A percentile compares a stretch with the other conserved stretches of the same genome.
phyloP scores from a whole-genome alignment of 805 yeast species.

The Teunomyces pallodes region DNA sequence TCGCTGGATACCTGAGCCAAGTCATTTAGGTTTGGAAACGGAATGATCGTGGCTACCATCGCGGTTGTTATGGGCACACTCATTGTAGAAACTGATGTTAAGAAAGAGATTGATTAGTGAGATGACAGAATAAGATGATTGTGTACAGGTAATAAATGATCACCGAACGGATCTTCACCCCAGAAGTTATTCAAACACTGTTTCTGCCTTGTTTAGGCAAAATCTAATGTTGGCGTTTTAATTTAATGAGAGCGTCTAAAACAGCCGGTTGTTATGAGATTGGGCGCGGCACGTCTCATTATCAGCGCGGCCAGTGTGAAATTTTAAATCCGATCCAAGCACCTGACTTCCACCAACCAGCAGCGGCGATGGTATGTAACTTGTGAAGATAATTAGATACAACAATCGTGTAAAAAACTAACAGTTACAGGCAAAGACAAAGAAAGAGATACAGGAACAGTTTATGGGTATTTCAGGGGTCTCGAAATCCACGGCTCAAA shows the following conservation, averaged over 20 bases:
- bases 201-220: not conserved
- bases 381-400: not conserved
- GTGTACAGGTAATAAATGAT: no score
- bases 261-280: not conserved
- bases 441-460: slow-evolving; percentile 21
- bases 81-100: not conserved
- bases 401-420: not conserved
- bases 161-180: no score
- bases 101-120: no score
- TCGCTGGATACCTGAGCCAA: slow-evolving; percentile 14
- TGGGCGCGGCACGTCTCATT: not conserved
- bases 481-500: slow-evolving; percentile 30
- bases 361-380: slow-evolving; percentile 3
- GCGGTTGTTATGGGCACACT: not conserved
- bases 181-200: no score
- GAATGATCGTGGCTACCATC: slow-evolving; percentile 5
- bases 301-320: not conserved
- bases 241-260: not conserved
- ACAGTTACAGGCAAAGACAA: not conserved
- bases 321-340: not conserved
- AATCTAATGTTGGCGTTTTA: not conserved
- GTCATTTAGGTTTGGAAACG: slow-evolving; percentile 9
- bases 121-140: no score
- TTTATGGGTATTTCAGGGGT: slow-evolving; percentile 44
- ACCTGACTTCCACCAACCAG: not conserved